Base-by-base conservation (phyloP, 495 filamentous ascomycete genomes). In the Penicillium diatomitis region DNA sequence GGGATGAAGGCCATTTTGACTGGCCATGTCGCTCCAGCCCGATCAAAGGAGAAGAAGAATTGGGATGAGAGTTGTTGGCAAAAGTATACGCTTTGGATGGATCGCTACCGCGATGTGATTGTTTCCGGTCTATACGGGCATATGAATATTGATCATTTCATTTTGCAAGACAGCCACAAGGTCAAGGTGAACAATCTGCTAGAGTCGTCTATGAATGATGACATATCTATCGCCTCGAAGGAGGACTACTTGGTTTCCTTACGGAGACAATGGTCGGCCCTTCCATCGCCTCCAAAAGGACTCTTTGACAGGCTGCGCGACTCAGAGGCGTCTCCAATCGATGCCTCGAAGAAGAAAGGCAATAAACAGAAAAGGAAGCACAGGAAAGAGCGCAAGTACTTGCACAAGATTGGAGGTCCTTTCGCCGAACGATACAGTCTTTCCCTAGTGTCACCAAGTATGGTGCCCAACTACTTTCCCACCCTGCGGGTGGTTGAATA, bases 31-130 rank as follows among this genome's bases (percentile, higher is more conserved):
- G 88, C 94, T 6, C 92, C 92, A 0, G 90, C 90, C 2, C 75
- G 89, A 56, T 88, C 88, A 0, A 77, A 83, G 1, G 81, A 78
- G 57, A 98, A 98, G 74, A 74, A 73, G 48, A 80, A 78, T 54
- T 98, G 92, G 92, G 89, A 96, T 51, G 83, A 87, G 69, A 88
- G 86, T 0, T 99, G 92, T 69, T 99, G 94, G 92, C 92, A 95
- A 64, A 96, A 96, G 61, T 99, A 95, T 66, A 85, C 90, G 0
- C 71, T 96, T 3, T 96, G 89, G 88, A 64, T 90, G 54, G 74
- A 81, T 57, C 87, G 89, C 57, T 99, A 89, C 57, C 86, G 94
- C 34, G 92, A 99, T 64, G 83, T 99, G 8, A 71, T 99, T 8
- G 77, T 89, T 34, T 78, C 79, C 5, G 80, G 81, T 10, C 48